Evolutionary conservation across 1,284 basidiomycete genomes (phyloP).

Genomic region (Irpex sp.): DNA sequence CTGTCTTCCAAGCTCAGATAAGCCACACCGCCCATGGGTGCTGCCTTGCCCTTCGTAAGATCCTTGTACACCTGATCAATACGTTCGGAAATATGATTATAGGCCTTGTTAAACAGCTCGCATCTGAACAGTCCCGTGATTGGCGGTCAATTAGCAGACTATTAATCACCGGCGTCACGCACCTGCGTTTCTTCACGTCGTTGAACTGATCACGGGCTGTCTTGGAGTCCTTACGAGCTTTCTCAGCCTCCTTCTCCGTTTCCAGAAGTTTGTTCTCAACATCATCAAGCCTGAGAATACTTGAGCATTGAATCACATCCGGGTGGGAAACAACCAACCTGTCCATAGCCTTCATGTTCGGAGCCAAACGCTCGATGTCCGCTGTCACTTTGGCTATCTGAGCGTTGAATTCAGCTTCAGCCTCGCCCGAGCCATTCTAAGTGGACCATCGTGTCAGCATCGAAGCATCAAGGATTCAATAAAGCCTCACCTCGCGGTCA

Average conservation of each 20-base stretch:
- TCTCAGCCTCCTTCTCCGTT: constrained; percentile 73
- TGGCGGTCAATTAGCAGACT: not conserved
- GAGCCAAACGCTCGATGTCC: constrained; percentile 93
- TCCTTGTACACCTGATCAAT: constrained; percentile 99
- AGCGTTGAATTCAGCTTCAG: constrained; percentile 73
- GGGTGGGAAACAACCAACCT: constrained; percentile 37
- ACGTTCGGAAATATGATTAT: constrained; percentile 89
- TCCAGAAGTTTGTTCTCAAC: constrained; percentile 77
- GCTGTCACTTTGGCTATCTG: constrained; percentile 65
- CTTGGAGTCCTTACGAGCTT: constrained; percentile 80
- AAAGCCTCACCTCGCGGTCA: constrained; percentile 60
- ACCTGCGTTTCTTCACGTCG: constrained; percentile 82
- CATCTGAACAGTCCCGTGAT: constrained; percentile 34
- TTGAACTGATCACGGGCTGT: constrained; percentile 87
- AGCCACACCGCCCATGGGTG: constrained; percentile 93
- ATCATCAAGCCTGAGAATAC: constrained; percentile 69
- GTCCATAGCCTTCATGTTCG: constrained; percentile 95
- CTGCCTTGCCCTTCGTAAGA: constrained; percentile 88
- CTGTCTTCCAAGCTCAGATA: constrained; percentile 94
- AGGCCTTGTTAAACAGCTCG: constrained; percentile 94
- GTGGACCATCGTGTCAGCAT: not conserved
- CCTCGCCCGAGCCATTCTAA: constrained; percentile 64
- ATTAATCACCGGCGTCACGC: not conserved
- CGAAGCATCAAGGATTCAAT: not conserved
- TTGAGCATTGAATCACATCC: constrained; percentile 1